phyloP scores from a whole-genome alignment of 495 filamentous ascomycete species.

The Talaromyces trachyspermus region DNA sequence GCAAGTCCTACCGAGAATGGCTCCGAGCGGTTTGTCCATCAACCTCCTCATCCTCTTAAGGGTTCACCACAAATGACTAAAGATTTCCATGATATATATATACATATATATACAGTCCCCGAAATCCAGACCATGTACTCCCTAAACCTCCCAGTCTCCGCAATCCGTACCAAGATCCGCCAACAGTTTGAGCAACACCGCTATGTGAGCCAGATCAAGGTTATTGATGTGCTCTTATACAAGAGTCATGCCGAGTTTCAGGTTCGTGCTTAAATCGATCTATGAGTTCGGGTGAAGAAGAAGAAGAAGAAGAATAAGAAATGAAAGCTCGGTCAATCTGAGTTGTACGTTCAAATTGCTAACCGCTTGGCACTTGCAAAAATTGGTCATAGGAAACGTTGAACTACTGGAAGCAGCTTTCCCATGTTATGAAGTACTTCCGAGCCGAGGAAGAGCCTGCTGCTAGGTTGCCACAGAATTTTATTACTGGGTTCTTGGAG shows the following conservation, averaged over 20 bases:
- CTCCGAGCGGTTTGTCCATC: constrained; percentile 61
- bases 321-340: too few species aligned
- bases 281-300: too few species aligned
- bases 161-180: constrained; percentile 85
- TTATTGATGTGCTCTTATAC: constrained; percentile 81
- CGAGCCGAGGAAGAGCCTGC: constrained; percentile 77
- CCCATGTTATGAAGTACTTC: constrained; percentile 97
- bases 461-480: constrained; percentile 71
- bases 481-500: constrained; percentile 92
- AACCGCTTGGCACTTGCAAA: too few species aligned
- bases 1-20: constrained; percentile 88
- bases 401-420: constrained; percentile 98
- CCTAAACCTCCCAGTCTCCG: constrained; percentile 77
- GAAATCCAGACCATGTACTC: constrained; percentile 96
- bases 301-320: too few species aligned
- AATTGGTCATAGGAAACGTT: constrained; percentile 72
- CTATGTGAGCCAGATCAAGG: constrained; percentile 79
- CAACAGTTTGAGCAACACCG: constrained; percentile 96
- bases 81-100: constrained; percentile 29
- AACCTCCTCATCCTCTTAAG: too few species aligned
- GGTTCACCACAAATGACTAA: too few species aligned
- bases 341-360: too few species aligned
- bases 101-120: too few species aligned
- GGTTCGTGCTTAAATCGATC: too few species aligned
- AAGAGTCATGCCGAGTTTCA: constrained; percentile 89